A percentile compares a stretch with the other conserved stretches of the same genome.
These are phyloP conservation scores for Extremus antarcticus DNA, from an alignment of 495 filamentous ascomycete genomes.

Conservation along the genomic window DNA sequence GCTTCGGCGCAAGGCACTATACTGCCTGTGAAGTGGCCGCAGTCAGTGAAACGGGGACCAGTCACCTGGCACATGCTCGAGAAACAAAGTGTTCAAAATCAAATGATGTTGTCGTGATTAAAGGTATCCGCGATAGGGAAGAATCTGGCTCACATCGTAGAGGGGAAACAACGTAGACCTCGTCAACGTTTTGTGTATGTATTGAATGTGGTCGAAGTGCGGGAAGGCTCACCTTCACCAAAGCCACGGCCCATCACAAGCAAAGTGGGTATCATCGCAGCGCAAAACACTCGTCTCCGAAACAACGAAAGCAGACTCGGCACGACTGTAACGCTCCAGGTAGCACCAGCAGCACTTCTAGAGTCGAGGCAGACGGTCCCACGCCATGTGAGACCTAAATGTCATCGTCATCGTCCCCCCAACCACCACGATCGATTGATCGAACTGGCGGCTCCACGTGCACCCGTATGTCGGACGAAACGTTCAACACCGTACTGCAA, in stretches of 20 bases:
- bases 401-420: not conserved
- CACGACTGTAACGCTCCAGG: not conserved
- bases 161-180: too few relatives aligned
- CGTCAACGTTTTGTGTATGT: too few relatives aligned
- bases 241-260: too few relatives aligned
- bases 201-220: not conserved
- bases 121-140: not conserved
- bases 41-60: not conserved
- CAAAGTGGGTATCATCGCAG: too few relatives aligned
- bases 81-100: not conserved
- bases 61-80: not conserved
- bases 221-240: not conserved
- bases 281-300: too few relatives aligned
- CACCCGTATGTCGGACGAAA: slow-evolving; percentile 2
- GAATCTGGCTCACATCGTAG: not conserved
- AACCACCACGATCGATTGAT: not conserved
- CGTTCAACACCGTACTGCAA: slow-evolving; percentile 28
- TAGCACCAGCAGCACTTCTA: too few relatives aligned
- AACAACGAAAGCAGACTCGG: not conserved
- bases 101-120: not conserved
- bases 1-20: not conserved
- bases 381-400: too few relatives aligned
- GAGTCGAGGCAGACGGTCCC: too few relatives aligned
- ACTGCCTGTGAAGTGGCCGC: not conserved
- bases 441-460: not conserved